Conservation (phyloP, 2,329 filamentous ascomycete genomes). For the Colletotrichum sp. region DNA sequence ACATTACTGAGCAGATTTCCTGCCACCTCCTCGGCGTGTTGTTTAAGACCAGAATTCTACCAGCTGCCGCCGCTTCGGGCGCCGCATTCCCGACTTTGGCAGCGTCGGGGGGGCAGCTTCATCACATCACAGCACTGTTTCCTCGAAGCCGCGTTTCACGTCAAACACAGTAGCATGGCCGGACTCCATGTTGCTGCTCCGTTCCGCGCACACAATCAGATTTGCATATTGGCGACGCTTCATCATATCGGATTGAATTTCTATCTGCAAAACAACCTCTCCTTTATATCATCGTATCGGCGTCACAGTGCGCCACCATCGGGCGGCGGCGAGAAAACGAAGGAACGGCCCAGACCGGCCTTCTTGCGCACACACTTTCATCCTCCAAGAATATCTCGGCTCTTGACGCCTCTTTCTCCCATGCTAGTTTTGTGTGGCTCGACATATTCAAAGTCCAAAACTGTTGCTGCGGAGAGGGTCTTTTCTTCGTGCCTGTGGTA, state of each 20-base stretch:
- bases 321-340: not conserved
- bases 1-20: not conserved
- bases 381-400: not conserved
- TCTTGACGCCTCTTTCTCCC: not conserved
- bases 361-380: not conserved
- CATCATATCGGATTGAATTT: slow-evolving; percentile 5
- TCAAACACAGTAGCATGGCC: not conserved
- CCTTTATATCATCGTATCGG: slow-evolving; percentile 9
- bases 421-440: not conserved
- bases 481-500: slow-evolving; percentile 13
- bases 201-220: not conserved
- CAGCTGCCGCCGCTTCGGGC: not conserved
- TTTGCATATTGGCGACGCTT: not conserved
- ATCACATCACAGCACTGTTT: not conserved
- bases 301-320: not conserved
- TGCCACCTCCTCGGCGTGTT: not conserved
- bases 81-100: not conserved
- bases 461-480: not conserved
- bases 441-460: slow-evolving; percentile 1
- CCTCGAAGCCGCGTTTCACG: not conserved
- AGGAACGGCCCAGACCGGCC: not conserved
- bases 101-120: not conserved
- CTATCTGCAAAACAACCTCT: slow-evolving; percentile 11
- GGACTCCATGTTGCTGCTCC: not conserved
- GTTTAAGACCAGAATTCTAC: not conserved